Base-by-base conservation (phyloP, 148 eudicot genomes). In the Simmondsia chinensis region DNA sequence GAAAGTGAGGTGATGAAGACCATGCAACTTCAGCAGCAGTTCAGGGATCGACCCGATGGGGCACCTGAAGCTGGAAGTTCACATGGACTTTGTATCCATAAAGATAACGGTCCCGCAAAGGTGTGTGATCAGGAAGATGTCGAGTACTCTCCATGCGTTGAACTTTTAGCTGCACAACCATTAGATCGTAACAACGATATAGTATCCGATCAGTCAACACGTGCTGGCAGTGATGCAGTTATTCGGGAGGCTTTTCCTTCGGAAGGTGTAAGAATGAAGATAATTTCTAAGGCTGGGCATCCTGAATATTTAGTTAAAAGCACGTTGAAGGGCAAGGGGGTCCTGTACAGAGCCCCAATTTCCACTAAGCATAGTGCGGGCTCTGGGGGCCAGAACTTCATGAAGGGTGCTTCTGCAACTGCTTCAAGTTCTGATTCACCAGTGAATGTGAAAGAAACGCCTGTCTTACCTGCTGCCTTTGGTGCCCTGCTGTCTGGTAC, bases 301-400 rank as follows among this genome's bases (percentile, higher is more conserved):
- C 80, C 96, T 8, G 76, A 79, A 45, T 86, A 69, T 53, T 82
- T 76, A 61, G 61, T 93, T 8, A 93, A 80, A 47, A 77, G 61
- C 50, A 60, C 77, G 16, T 57, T 93, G 53, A 77, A 71, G 66
- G 94, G 83, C 39, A 86, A 86, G 49, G 99, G 99, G 43, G 57
- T 66, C 18, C 29, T 79, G 49, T 68, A 33, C 42, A 82, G 67
- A 72, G 76, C 69, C n/a, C 71, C 79, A 13, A 12, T 54, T 44
- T 59, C 39, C 16, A 60, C 70, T 48, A 61, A 54, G 19, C 33
- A 43, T 41, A 60, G 48, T 49, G 47, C 16, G 12, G 71, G 56
- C 18, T 11, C 54, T 7, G 39, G 32, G 57, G 45, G 48, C 37
- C 64, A 59, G 48, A 51, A 32, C 12, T 40, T 36, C 61, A 22